Evolutionary conservation across 129 eudicot species (phyloP).

Genomic region (Kitagawia praeruptora): DNA sequence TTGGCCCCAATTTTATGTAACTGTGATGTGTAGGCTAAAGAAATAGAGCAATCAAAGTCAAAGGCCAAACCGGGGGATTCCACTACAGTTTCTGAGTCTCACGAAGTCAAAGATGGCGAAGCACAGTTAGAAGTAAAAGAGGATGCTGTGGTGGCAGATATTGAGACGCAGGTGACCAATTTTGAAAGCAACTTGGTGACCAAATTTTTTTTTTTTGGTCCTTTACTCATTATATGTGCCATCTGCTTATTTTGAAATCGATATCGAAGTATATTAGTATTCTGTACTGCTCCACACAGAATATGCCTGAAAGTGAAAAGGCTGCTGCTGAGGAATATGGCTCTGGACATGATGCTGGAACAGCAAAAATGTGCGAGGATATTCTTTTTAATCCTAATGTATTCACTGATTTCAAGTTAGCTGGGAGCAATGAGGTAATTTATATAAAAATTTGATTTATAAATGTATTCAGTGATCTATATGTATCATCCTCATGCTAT

Average conservation of each 20-base stretch:
- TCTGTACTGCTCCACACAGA: constrained; percentile 22
- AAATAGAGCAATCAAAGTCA: constrained; percentile 38
- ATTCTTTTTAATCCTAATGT: constrained; percentile 85
- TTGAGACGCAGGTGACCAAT: constrained; percentile 31
- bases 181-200: not conserved
- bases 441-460: not conserved
- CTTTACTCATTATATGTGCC: not conserved
- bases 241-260: not conserved
- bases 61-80: constrained; percentile 27
- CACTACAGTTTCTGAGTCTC: constrained; percentile 34
- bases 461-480: constrained; percentile 3
- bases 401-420: constrained; percentile 82
- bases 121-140: constrained; percentile 26
- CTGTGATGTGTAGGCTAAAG: constrained; percentile 57
- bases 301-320: constrained; percentile 20
- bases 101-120: constrained; percentile 27
- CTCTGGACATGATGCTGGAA: constrained; percentile 25
- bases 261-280: not conserved
- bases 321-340: constrained; percentile 29
- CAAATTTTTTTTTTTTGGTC: too few relatives aligned
- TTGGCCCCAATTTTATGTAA: not conserved
- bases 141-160: constrained; percentile 20
- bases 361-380: constrained; percentile 33
- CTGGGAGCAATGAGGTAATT: constrained; percentile 73
- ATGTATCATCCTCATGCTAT: not conserved